These are phyloP conservation scores for Porogramme epimiltina DNA, from an alignment of 1,284 basidiomycete genomes.

Conservation along the genomic window DNA sequence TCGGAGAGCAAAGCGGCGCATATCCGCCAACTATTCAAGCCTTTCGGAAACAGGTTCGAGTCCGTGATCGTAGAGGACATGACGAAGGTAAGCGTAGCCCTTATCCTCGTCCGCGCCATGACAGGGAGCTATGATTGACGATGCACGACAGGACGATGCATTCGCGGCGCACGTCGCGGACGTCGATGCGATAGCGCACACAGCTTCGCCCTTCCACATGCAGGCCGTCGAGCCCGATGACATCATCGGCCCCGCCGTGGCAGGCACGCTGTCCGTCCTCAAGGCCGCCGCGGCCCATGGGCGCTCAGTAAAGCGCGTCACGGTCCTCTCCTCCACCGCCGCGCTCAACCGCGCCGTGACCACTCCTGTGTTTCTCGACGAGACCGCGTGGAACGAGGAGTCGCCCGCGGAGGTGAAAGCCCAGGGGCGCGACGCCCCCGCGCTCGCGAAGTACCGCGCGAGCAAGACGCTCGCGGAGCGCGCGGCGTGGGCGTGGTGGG, in stretches of 20 bases:
- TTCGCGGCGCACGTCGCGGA: conserved; percentile 46
- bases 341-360: conserved; percentile 36
- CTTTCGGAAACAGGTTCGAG: conserved; percentile 47
- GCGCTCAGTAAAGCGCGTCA: conserved; percentile 37
- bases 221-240: conserved; percentile 38
- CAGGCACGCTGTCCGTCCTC: conserved; percentile 31
- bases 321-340: conserved; percentile 63
- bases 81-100: conserved; percentile 40
- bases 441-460: conserved; percentile 51
- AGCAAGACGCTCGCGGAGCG: conserved; percentile 75
- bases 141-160: conserved; percentile 31
- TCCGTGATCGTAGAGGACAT: conserved; percentile 59
- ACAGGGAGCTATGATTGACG: not conserved
- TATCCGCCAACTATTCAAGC: conserved; percentile 47
- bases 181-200: conserved; percentile 46
- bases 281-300: conserved; percentile 2
- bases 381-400: conserved; percentile 68
- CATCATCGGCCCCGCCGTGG: conserved; percentile 33
- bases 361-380: conserved; percentile 33
- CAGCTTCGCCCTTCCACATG: conserved; percentile 45
- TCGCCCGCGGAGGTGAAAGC: conserved; percentile 54
- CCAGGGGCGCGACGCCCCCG: conserved; percentile 48
- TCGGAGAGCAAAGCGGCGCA: conserved; percentile 52
- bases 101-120: not conserved
- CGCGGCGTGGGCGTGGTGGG: conserved; percentile 48